Base-by-base conservation (phyloP, 352 stramenopile species). In the Blastocystis hominis region DNA sequence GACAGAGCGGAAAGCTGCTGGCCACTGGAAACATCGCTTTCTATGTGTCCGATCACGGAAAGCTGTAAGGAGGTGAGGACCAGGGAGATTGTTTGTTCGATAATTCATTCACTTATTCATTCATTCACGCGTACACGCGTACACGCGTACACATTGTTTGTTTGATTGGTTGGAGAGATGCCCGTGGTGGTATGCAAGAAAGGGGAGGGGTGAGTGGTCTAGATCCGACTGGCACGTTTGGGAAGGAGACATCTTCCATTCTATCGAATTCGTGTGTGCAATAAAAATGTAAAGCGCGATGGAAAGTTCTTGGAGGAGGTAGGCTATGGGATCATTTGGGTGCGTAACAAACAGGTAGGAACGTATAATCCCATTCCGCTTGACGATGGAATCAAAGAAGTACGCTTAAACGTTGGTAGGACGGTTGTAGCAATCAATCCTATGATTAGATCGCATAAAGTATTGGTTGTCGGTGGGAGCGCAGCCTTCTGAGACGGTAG, bases 11-110 rank as follows among this genome's bases (percentile, higher is more conserved):
- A 90, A 93, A 93, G 88, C 92, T 99, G 20, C 88, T 91, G 30
- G 90, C 96, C 5, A 96, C 98, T 90, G 97, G 97, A 90, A 98
- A 98, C 91, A 95, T 97, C 91, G 96, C 98, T 88, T 98, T 98
- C 95, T 96, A 96, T 94, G 91, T 91, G 64, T 92, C 91, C 88
- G 96, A 92, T 92, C 94, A 93, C 92, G 95, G 91, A 90, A 64
- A 64, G 55, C 55, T 64, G 13, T 20, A 64, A 36, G 55, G n/a
- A n/a, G n/a, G n/a, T n/a, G n/a, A n/a, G n/a, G n/a, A n/a, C n/a
- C n/a, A n/a, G n/a, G n/a, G n/a, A n/a, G n/a, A 20, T 15, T 64
- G n/a, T 36, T 20, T 64, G 13, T 64, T 64, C 9, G 5, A 15
- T 36, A 36, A 20, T 9, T 9, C 10, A 56, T 20, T 9, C 10